Evolutionary conservation across 352 stramenopile genomes (phyloP), one percentile per base, ranked within the genome.

Genomic region (Phytophthora chlamydospora): DNA sequence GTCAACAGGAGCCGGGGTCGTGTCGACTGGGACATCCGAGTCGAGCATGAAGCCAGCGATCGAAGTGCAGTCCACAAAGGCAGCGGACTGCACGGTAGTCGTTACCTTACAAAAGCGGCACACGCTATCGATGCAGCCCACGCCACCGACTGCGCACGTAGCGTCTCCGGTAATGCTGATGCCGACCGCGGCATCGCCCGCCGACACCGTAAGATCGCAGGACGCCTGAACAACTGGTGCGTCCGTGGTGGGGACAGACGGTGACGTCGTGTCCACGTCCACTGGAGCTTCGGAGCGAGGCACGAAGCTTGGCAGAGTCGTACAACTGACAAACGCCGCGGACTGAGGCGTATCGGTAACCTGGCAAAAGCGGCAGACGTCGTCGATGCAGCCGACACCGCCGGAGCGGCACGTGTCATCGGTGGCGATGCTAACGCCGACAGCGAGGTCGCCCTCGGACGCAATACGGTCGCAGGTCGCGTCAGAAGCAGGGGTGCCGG

Each of bases 281-380:
- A 40, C 42, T 4, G 54, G 45, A 5, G 35, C 27, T 44, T 54
- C 34, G 6, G 47, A 32, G 6, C 41, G 55, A 40, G 35, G 27
- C 4, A 19, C 33, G 41, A 61, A 65, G 11, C 19, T n/a, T 1
- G 34, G 4, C 1, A 64, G n/a, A 2, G 44, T 50, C 10, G 66
- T 36, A n/a, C 66, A 75, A 29, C 21, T 49, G 32, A 60, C 21
- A 16, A 82, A 56, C 10, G 58, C 57, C 8, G 41, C 14, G 2
- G 66, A 82, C 41, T 70, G 43, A 14, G 27, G 12, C 1, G 73
- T 77, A 19, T 14, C 36, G 2, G 21, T 50, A 6, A 49, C 34
- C 35, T 83, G 71, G 66, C 73, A 82, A 58, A 72, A 80, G 32
- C 71, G 71, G 56, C 73, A 83, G 0, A 72, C 54, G 6, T 46